phyloP scores from a whole-genome alignment of 768 basidiomycete species.

The Ramaria sp. region DNA sequence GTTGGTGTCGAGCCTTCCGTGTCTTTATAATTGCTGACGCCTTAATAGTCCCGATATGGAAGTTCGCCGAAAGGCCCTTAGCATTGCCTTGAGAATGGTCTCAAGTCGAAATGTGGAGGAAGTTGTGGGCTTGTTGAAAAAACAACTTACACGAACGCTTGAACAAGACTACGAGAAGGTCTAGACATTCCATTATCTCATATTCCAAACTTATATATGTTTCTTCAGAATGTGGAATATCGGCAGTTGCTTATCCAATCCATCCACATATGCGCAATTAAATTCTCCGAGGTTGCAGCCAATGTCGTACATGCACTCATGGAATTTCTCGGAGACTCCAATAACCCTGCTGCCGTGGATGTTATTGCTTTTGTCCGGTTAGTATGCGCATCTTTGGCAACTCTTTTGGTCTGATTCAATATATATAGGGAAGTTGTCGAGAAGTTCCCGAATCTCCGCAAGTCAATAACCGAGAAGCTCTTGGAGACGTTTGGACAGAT shows the following conservation, averaged over 20 bases:
- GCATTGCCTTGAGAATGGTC: slow-evolving; percentile 85
- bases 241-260: slow-evolving; percentile 94
- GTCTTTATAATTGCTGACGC: not conserved
- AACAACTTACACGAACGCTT: slow-evolving; percentile 89
- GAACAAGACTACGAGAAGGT: slow-evolving; percentile 92
- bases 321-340: slow-evolving; percentile 92
- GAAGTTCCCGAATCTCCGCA: slow-evolving; percentile 84
- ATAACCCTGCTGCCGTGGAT: slow-evolving; percentile 90
- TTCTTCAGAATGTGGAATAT: slow-evolving; percentile 78
- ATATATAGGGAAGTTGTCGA: slow-evolving; percentile 79
- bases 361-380: slow-evolving; percentile 78
- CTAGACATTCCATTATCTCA: not conserved
- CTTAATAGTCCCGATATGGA: slow-evolving; percentile 82
- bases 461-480: slow-evolving; percentile 77
- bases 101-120: slow-evolving; percentile 94
- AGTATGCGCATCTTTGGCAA: slow-evolving; percentile 24
- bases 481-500: slow-evolving; percentile 72
- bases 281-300: slow-evolving; percentile 93
- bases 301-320: slow-evolving; percentile 89
- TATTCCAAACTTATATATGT: not conserved
- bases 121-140: slow-evolving; percentile 92
- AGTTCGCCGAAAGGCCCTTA: slow-evolving; percentile 85
- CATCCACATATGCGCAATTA: slow-evolving; percentile 92
- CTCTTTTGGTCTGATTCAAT: not conserved
- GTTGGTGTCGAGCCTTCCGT: slow-evolving; percentile 25